phyloP scores from a whole-genome alignment of 2,329 filamentous ascomycete genomes.

The Trichophyton verrucosum region DNA sequence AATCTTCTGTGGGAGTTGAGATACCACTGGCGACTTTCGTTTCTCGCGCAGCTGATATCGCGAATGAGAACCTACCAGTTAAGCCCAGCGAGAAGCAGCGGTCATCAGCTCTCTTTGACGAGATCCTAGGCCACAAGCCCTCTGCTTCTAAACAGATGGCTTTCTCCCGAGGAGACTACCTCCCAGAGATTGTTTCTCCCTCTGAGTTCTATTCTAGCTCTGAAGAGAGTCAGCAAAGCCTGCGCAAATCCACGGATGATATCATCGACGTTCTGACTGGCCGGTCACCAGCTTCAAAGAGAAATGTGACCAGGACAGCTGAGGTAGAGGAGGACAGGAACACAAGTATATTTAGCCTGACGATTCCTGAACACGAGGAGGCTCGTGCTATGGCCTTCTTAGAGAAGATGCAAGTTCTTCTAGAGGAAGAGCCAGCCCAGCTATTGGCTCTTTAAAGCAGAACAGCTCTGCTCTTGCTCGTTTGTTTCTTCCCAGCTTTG shows the following conservation, averaged over 20 bases:
- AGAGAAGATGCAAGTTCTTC: slow-evolving; percentile 68
- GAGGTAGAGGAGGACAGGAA: background rate
- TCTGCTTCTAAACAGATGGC: background rate
- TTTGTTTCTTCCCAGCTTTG: background rate
- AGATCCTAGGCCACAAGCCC: slow-evolving; percentile 59
- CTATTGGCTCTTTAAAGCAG: slow-evolving; percentile 43
- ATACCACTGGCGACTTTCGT: slow-evolving; percentile 81
- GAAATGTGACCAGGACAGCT: slow-evolving; percentile 20
- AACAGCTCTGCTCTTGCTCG: background rate
- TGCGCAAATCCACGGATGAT: slow-evolving; percentile 40
- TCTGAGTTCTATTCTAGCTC: slow-evolving; percentile 10
- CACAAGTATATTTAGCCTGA: slow-evolving; percentile 69
- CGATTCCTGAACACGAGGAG: slow-evolving; percentile 68
- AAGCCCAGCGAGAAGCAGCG: slow-evolving; percentile 39
- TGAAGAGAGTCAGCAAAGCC: slow-evolving; percentile 9
- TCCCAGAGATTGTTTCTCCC: slow-evolving; percentile 57
- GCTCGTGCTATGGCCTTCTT: slow-evolving; percentile 70
- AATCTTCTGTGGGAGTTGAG: slow-evolving; percentile 63
- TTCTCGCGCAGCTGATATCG: slow-evolving; percentile 67
- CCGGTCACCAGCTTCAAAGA: slow-evolving; percentile 19
- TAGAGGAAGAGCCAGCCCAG: slow-evolving; percentile 68
- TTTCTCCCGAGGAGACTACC: slow-evolving; percentile 49
- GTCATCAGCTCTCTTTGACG: slow-evolving; percentile 74
- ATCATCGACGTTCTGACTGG: slow-evolving; percentile 70
- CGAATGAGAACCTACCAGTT: slow-evolving; percentile 63